Conservation (phyloP, 177 flowering plant genomes). For the Telopea speciosissima region DNA sequence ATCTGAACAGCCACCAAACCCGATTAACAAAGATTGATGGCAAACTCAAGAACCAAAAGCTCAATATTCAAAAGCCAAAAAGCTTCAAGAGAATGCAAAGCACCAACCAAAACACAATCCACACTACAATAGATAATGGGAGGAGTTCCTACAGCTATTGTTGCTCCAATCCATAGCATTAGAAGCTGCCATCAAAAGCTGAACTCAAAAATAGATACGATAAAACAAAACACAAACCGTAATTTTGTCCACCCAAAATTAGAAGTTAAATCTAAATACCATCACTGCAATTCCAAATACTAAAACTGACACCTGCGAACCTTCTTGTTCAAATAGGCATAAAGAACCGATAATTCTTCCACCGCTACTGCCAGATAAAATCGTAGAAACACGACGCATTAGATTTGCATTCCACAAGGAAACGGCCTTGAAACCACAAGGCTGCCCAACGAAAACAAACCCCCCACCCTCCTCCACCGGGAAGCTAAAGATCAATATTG, state of each 20-base stretch:
- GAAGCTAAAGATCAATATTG: no score
- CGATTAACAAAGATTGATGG: neutral
- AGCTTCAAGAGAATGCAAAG: neutral
- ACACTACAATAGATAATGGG: neutral
- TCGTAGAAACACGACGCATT: neutral
- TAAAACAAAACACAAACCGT: neutral
- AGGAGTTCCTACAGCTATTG: neutral
- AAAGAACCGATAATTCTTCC: neutral
- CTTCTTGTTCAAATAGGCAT: neutral
- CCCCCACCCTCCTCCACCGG: no score
- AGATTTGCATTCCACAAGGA: neutral
- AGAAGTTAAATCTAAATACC: neutral
- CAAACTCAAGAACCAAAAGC: neutral
- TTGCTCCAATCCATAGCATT: neutral
- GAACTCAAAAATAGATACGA: neutral
- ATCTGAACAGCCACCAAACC: neutral
- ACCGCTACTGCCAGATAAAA: neutral
- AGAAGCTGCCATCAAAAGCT: neutral
- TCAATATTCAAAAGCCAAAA: neutral
- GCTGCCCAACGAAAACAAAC: no score
- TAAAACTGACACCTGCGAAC: neutral
- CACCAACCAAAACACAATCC: neutral
- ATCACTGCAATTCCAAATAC: neutral
- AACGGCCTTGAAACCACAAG: neutral
- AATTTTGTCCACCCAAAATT: neutral